Evolutionary conservation across 345 rosid species (phyloP).

Genomic region (Eucalyptus urophylla): DNA sequence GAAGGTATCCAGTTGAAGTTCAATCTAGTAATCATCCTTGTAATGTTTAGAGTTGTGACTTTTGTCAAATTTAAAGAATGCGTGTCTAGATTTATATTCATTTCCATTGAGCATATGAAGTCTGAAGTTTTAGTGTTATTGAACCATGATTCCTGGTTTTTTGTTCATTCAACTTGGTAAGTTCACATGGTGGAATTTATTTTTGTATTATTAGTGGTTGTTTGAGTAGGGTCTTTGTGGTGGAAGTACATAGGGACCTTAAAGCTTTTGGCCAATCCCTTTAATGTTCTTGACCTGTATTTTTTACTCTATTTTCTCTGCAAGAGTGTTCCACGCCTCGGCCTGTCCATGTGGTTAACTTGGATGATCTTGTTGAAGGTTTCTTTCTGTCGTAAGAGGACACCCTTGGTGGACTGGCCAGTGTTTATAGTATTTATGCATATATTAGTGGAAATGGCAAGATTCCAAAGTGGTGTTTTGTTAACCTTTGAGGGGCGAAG

Average conservation of each 20-base stretch:
- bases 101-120: not conserved
- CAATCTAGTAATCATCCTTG: not conserved
- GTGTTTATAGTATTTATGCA: constrained; percentile 66
- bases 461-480: constrained; percentile 86
- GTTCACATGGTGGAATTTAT: not conserved
- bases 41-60: not conserved
- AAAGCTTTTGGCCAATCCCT: not conserved
- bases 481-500: constrained; percentile 86
- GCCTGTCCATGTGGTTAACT: constrained; percentile 50
- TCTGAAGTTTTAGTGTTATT: not conserved
- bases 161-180: not conserved
- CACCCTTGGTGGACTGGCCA: constrained; percentile 93
- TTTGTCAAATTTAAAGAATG: not conserved
- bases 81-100: not conserved
- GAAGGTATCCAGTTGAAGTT: constrained; percentile 30
- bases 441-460: constrained; percentile 72
- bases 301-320: constrained; percentile 18
- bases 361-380: constrained; percentile 98
- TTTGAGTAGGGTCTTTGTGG: not conserved
- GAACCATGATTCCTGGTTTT: not conserved
- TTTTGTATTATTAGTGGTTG: not conserved
- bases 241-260: not conserved
- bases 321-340: constrained; percentile 31
- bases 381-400: constrained; percentile 84
- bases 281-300: constrained; percentile 5